A percentile compares a stretch with the other conserved stretches of the same genome.
Evolutionary conservation across 2,329 filamentous ascomycete genomes (phyloP).

Genomic region (Mollisia scopiformis): DNA sequence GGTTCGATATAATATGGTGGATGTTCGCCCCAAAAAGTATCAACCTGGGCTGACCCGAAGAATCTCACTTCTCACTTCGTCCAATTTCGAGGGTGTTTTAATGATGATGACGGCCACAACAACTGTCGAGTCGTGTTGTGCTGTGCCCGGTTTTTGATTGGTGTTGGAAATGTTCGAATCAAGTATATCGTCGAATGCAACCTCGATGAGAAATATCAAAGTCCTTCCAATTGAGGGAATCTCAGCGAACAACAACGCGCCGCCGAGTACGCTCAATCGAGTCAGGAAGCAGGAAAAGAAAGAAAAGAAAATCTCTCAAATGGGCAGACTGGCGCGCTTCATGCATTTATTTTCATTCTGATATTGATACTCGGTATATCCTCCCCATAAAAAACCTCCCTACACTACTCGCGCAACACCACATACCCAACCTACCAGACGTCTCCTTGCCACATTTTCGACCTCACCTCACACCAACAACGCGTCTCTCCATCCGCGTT

Average conservation of each 20-base stretch:
- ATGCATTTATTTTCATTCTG: constrained; percentile 6
- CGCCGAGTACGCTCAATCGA: not conserved
- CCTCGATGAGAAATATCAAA: not conserved
- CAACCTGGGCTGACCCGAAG: not conserved
- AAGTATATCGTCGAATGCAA: not conserved
- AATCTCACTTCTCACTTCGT: constrained; percentile 1
- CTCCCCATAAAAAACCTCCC: constrained; percentile 1
- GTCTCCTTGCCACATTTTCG: not conserved
- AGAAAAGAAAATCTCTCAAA: not conserved
- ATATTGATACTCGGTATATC: constrained; percentile 7
- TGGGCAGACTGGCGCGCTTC: not conserved
- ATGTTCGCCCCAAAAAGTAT: constrained; percentile 1
- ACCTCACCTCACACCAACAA: not conserved
- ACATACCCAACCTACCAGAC: not conserved
- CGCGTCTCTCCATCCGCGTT: not conserved
- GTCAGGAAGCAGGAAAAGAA: not conserved
- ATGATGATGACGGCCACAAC: not conserved
- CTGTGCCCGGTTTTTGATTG: not conserved
- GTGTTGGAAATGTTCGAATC: not conserved
- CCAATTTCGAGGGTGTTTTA: not conserved
- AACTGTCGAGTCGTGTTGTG: not conserved
- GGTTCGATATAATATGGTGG: not conserved
- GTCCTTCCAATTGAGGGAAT: not conserved
- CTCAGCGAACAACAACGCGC: not conserved
- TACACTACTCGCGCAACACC: not conserved